Base-by-base conservation (phyloP, 179 eudicot genomes). In the Amaranthus tricolor region DNA sequence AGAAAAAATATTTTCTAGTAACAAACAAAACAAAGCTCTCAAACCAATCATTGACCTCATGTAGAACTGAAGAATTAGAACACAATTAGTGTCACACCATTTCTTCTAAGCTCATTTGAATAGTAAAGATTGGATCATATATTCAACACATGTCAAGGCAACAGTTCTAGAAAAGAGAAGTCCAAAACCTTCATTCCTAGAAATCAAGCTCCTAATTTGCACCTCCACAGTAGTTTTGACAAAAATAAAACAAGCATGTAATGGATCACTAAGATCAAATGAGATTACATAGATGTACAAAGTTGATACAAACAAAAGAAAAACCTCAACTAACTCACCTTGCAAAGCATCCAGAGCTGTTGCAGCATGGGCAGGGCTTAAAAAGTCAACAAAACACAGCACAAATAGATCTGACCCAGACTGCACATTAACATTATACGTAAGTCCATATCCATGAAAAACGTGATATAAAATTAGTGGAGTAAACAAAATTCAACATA, bases 331-430 rank as follows among this genome's bases (percentile, higher is more conserved):
- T 20, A 72, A 55, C 80, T 79, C 68, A 91, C 97, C 97, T 83
- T 91, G 94, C 77, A 91, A 76, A 45, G 97, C 90, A 70, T 86
- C 88, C 89, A 90, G 69, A 31, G 93, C 97, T 51, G 92, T 87
- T 65, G 93, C 93, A 73, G 97, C 97, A 84, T 87, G 92, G 7
- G 92, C 86, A 45, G 97, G 94, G 83, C 90, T 90, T 74, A 69
- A 69, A 80, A 91, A 91, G 82, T 91, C 97, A 74, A 91, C 94
- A 74, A 91, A 91, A 79, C 97, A 90, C 64, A 90, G 90, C 52
- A 91, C 86, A 71, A 89, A 79, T 16, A 81, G 81, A 77, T 81
- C 84, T 56, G 78, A 81, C 54, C 81, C 76, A 72, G 85, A 31
- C 96, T 90, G 80, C 82, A 83, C 62, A 65, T 40, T 21, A 71